Evolutionary conservation across 2,329 filamentous ascomycete species (phyloP).

Genomic region (Aciculosporium take): DNA sequence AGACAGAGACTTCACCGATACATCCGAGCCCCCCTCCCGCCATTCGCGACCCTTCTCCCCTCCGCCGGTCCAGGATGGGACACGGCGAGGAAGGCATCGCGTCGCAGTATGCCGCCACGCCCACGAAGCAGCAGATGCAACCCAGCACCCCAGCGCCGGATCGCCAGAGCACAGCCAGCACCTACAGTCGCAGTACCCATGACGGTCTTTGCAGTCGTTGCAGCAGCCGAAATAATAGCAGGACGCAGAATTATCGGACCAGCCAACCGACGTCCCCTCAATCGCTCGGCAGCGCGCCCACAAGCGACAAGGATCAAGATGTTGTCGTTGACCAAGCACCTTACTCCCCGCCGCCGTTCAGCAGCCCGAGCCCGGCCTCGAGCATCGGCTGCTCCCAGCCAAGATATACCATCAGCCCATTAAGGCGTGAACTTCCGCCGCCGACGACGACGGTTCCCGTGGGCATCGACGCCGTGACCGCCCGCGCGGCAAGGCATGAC

Average conservation of each 20-base stretch:
- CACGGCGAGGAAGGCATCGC: constrained; percentile 1
- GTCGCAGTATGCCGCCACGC: background rate
- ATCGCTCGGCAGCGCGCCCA: constrained; percentile 1
- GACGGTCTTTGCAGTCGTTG: constrained; percentile 6
- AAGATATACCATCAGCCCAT: constrained; percentile 15
- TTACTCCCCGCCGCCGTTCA: constrained; percentile 16
- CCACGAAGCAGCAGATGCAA: background rate
- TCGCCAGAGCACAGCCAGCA: constrained; percentile 8
- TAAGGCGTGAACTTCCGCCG: constrained; percentile 14
- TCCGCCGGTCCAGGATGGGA: constrained; percentile 1
- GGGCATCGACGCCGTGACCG: constrained; percentile 7
- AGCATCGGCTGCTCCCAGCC: constrained; percentile 19
- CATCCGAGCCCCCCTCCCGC: background rate
- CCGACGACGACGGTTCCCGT: constrained; percentile 7
- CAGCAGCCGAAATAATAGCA: constrained; percentile 8
- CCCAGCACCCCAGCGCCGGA: constrained; percentile 6
- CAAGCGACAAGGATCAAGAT: constrained; percentile 5
- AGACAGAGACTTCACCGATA: background rate
- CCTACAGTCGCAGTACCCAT: constrained; percentile 7
- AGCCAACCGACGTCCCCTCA: constrained; percentile 3
- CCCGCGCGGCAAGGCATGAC: constrained; percentile 24
- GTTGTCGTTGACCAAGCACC: background rate
- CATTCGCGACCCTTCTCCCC: background rate
- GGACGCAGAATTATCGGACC: constrained; percentile 1
- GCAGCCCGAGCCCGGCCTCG: constrained; percentile 21